These are phyloP conservation scores for Monilinia laxa DNA, from an alignment of 2,329 filamentous ascomycete genomes.

Conservation along the genomic window DNA sequence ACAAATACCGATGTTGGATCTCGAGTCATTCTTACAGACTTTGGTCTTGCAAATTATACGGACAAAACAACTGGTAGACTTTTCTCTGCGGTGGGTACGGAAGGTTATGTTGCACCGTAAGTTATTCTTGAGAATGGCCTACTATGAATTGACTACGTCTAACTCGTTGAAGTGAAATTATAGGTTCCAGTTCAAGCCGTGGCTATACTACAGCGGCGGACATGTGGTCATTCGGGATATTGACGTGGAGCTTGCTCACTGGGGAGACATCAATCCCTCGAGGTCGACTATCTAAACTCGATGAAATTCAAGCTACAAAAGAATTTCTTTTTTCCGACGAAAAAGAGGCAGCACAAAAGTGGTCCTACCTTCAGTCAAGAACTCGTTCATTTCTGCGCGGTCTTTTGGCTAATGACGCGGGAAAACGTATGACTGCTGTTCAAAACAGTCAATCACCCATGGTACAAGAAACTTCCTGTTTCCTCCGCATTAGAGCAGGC, in stretches of 20 bases:
- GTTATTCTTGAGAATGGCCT: constrained; percentile 16
- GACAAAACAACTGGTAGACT: constrained; percentile 31
- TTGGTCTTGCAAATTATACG: constrained; percentile 37
- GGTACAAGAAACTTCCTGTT: constrained; percentile 41
- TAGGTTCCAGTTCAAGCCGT: constrained; percentile 6
- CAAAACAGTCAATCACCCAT: constrained; percentile 42
- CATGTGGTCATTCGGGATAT: constrained; percentile 39
- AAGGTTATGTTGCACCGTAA: constrained; percentile 39
- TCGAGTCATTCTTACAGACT: constrained; percentile 40
- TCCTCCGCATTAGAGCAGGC: constrained; percentile 33
- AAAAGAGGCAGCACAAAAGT: constrained; percentile 22
- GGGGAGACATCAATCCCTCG: constrained; percentile 30
- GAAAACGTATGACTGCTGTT: constrained; percentile 40
- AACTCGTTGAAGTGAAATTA: constrained; percentile 29
- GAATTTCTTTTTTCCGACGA: constrained; percentile 27
- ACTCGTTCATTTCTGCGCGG: constrained; percentile 38
- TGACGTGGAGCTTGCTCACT: constrained; percentile 35
- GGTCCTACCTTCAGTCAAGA: constrained; percentile 28
- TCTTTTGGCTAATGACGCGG: constrained; percentile 41
- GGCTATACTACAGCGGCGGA: constrained; percentile 39
- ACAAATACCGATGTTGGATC: constrained; percentile 36
- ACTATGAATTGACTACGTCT: background rate
- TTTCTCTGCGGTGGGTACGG: constrained; percentile 38
- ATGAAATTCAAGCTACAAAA: constrained; percentile 28
- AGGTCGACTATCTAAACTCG: constrained; percentile 29